Base-by-base conservation (phyloP, 2,329 filamentous ascomycete genomes). In the Aureobasidium sp. region DNA sequence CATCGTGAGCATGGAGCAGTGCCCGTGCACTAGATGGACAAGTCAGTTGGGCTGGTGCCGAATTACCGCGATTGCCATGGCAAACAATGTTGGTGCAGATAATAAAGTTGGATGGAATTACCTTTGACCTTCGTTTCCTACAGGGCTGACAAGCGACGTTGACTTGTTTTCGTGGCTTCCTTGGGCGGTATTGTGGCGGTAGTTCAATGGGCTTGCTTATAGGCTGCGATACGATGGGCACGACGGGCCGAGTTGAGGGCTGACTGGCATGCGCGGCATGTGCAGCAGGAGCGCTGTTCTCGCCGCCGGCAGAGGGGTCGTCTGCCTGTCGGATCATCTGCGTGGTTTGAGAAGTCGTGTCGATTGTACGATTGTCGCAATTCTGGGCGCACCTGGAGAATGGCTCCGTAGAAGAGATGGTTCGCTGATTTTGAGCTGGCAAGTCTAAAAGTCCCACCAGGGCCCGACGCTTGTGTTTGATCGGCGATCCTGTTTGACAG, bases 151-250 rank as follows among this genome's bases (percentile, higher is more conserved):
- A 60, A 14, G 57, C 57, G 32, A 60, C 29, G 27, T 50, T 60
- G 29, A 60, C 57, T 30, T 60, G 57, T 60, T 60, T 60, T 29
- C 57, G 57, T 44, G 57, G 57, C 47, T 60, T 60, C 14, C 57
- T 16, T 5, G 57, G 57, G 10, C 57, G 57, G 30, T 60, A 51
- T 51, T 60, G 57, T 50, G 57, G 57, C 29, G 57, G 57, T 25
- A 60, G 16, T 25, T 60, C 47, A 30, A 60, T 39, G 37, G 57
- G 57, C 41, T 51, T 60, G 47, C 57, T 60, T 29, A 60, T 14
- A 11, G 57, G 57, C 34, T 60, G 57, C 25, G 57, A 50, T 27
- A 60, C 37, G 8, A 60, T 60, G 36, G 57, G 57, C 47, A 60
- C 47, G 8, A 47, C 32, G 10, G 57, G 57, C 5, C 55, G 55